Evolutionary conservation across 106 monocot genomes (phyloP), one percentile per base, ranked within the genome.

Genomic region (Chionographis japonica): DNA sequence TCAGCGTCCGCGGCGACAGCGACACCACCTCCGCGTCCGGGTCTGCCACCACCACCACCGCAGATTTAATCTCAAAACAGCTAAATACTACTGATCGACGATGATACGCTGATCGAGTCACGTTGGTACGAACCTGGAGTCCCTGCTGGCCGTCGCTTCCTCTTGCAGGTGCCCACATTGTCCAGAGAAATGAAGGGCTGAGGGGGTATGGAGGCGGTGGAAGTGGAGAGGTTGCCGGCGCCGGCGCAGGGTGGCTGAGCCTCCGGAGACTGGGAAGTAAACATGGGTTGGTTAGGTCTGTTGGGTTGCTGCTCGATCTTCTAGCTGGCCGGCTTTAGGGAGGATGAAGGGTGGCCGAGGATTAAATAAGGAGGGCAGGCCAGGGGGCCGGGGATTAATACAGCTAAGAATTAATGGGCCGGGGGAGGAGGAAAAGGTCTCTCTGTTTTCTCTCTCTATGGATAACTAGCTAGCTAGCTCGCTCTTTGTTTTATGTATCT

Each of bases 1-100:
- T 72, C 12, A 94, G 82, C 54, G 94, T 94, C 54, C 80, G 63
- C 61, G 94, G 94, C 37, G 94, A 94, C 41, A 94, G 70, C 6
- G 90, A 84, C 60, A 94, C 85, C 64, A 94, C 94, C 75, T 94
- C 90, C 10, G 94, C 94, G 63, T 94, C 94, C 51, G 94, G 94
- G 68, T 94, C 94, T 94, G 72, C 12, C 10, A 35, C 3, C 20
- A 17, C 4, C 38, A 53, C 14, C 13, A 68, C 39, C 17, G 68
- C 16, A 9, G 9, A 8, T 40, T 49, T 18, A 61, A 13, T 52
- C 12, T 20, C 12, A 61, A 50, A 7, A 53, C 41, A 12, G 64
- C 19, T 61, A 54, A 3, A 12, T 27, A 38, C 7, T 27, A 38
- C 7, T 16, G 3, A 37, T 11, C 14, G 3, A 36, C 11, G n/a